Conservation (phyloP, 2,329 filamentous ascomycete genomes). For the Chaetoscypha palmicola region DNA sequence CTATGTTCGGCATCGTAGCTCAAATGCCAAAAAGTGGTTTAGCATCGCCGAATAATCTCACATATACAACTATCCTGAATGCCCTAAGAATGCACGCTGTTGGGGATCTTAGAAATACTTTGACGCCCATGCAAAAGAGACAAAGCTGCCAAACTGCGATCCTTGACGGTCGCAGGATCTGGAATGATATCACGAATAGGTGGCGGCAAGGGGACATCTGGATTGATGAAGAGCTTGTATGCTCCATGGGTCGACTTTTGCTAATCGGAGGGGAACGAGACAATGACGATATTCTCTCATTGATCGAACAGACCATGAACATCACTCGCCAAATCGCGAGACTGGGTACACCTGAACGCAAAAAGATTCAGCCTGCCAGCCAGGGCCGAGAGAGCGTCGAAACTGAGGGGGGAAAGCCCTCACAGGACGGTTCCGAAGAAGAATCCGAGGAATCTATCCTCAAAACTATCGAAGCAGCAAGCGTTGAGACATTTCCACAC, state of each 20-base stretch:
- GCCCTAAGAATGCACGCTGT: constrained; percentile 52
- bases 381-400: constrained; percentile 3
- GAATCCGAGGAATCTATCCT: background rate
- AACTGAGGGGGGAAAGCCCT: background rate
- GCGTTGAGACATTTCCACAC: constrained; percentile 6
- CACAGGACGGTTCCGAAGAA: background rate
- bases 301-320: constrained; percentile 77
- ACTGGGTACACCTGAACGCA: constrained; percentile 11
- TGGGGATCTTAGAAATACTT: constrained; percentile 19
- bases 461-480: background rate
- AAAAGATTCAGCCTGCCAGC: constrained; percentile 6
- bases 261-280: constrained; percentile 57
- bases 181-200: constrained; percentile 70
- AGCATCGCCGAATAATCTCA: constrained; percentile 59
- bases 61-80: constrained; percentile 79
- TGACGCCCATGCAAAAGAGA: constrained; percentile 26
- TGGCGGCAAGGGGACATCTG: constrained; percentile 66
- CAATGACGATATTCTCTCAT: constrained; percentile 62
- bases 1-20: constrained; percentile 69
- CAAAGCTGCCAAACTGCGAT: constrained; percentile 42
- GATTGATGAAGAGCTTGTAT: constrained; percentile 74
- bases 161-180: constrained; percentile 64
- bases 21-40: constrained; percentile 59
- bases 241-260: constrained; percentile 74
- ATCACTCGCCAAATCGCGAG: constrained; percentile 47